Evolutionary conservation across 164 flowering plant genomes (phyloP), one percentile per base, ranked within the genome.

Genomic region (Dillenia turbinata): DNA sequence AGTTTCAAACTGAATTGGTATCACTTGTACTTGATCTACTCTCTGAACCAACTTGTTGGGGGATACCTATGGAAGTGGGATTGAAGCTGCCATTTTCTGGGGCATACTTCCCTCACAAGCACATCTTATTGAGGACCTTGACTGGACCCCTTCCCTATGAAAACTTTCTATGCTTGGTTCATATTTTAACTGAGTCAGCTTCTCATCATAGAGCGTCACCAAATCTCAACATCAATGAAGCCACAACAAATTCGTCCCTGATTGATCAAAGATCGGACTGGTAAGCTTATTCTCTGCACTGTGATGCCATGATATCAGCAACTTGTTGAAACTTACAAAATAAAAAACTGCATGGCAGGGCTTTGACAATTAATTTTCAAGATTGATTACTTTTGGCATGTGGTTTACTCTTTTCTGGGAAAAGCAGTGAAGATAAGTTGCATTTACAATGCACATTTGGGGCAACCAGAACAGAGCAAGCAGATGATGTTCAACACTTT

Each of bases 381-480:
- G 71, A 61, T 62, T 90, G 97, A 95, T 90, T 86, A 79, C 74
- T 60, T 75, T 86, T 72, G 69, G 83, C 92, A 46, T 73, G 84
- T 60, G 59, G 64, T 44, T 49, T 83, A 54, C 88, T 90, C 52
- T 86, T 88, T 69, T 61, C 67, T 15, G 71, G 61, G 12, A 60
- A 66, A 56, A 57, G 55, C 55, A 68, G 59, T 55, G 56, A 44
- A 54, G 74, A 66, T 11, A 58, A n/a, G 56, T 56, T 69, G 57
- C 50, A 51, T 17, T 65, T 65, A 53, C 60, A 48, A 54, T 68
- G 59, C 56, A 47, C 48, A 47, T 12, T 43, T 55, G 56, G 45
- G 9, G 57, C 62, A 40, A 24, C 59, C 40, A 54, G 54, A 67
- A 15, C 57, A 52, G 70, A 59, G 49, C 47, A 62, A 63, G 51